phyloP scores from a whole-genome alignment of 139 green algal species.

The Pleodorina starrii region DNA sequence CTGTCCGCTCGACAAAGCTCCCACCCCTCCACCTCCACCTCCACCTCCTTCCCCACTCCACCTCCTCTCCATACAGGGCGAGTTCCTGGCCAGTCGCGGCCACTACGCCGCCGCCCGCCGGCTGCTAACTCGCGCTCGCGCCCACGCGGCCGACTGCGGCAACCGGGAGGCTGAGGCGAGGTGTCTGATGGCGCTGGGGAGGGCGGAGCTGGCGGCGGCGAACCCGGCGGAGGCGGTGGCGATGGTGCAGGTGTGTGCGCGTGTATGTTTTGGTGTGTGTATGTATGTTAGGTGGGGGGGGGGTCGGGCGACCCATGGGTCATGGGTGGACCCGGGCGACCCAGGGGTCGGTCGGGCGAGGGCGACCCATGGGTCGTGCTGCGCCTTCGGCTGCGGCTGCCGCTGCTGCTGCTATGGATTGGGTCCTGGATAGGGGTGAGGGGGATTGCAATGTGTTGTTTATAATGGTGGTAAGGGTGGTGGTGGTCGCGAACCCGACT shows the following conservation, averaged over 20 bases:
- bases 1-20: too few relatives aligned
- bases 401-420: too few relatives aligned
- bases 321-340: too few relatives aligned
- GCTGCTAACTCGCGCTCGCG: constrained; percentile 46
- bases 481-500: too few relatives aligned
- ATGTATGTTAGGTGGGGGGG: background rate
- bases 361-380: too few relatives aligned
- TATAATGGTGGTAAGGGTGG: too few relatives aligned
- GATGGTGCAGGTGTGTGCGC: constrained; percentile 45
- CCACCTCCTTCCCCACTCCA: background rate
- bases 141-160: constrained; percentile 44
- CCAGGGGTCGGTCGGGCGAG: too few relatives aligned
- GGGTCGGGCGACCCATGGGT: background rate
- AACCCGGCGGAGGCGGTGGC: constrained; percentile 47
- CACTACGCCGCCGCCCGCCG: constrained; percentile 55
- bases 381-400: too few relatives aligned
- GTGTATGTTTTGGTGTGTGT: background rate
- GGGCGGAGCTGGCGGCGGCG: constrained; percentile 37
- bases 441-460: too few relatives aligned
- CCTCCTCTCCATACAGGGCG: constrained; percentile 4
- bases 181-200: constrained; percentile 43
- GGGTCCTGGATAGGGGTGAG: too few relatives aligned
- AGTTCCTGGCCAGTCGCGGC: constrained; percentile 49
- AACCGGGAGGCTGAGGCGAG: constrained; percentile 58
- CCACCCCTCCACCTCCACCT: background rate